Percentiles rank a stretch among this genome's conserved stretches.
Conservation (phyloP, 441 rosid species). For the Populus hybrid region DNA sequence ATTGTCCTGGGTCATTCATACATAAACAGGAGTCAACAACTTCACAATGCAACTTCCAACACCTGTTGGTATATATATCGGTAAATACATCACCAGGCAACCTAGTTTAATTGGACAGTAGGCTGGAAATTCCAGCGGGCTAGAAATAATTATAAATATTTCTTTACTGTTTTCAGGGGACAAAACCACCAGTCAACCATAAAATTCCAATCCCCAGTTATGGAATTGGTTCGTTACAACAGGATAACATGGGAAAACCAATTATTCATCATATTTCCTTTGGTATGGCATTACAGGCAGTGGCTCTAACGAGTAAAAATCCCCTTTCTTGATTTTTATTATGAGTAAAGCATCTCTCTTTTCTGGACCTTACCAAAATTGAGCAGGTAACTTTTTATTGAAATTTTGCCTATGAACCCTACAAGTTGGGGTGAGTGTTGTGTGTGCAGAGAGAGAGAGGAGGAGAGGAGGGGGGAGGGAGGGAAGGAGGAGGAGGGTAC, state of each 20-base stretch:
- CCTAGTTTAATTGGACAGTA: background rate
- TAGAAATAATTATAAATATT: background rate
- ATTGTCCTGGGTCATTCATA: slow-evolving; percentile 45
- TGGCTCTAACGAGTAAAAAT: background rate
- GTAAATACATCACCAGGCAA: background rate
- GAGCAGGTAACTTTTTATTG: background rate
- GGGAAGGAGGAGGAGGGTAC: slow-evolving; percentile 21
- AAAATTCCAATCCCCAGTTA: background rate
- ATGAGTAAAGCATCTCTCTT: background rate
- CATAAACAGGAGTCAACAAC: slow-evolving; percentile 21
- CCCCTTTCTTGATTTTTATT: background rate
- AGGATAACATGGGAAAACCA: background rate
- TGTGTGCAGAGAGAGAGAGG: background rate
- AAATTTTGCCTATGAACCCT: background rate
- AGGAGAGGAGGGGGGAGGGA: background rate
- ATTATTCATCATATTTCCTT: background rate
- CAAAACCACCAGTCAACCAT: background rate
- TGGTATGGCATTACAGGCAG: background rate
- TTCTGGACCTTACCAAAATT: background rate
- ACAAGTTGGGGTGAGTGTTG: background rate
- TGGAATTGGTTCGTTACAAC: background rate
- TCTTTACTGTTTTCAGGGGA: background rate
- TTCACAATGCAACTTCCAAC: background rate
- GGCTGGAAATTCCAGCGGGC: background rate
- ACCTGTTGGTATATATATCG: background rate